A percentile compares a stretch with the other conserved stretches of the same genome.
Conservation (phyloP, 179 eudicot genomes). For the Silene coronaria region DNA sequence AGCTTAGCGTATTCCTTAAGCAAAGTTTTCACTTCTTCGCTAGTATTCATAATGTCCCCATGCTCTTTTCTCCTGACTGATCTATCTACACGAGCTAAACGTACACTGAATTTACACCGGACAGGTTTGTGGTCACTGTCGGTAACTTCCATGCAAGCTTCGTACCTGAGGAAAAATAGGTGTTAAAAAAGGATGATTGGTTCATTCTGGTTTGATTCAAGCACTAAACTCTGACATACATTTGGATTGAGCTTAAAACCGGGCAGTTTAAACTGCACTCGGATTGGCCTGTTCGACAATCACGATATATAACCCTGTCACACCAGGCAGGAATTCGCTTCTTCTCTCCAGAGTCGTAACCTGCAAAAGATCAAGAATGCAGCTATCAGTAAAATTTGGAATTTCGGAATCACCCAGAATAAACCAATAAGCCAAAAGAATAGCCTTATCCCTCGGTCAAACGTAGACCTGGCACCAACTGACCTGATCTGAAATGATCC, state of each 20-base stretch:
- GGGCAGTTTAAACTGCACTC: conserved; percentile 88
- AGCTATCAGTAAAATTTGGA: neutral
- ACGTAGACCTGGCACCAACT: too few relatives aligned
- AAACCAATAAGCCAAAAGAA: too few relatives aligned
- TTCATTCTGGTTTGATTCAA: neutral
- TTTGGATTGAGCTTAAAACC: conserved; percentile 51
- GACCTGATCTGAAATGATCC: too few relatives aligned
- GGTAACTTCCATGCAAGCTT: conserved; percentile 93
- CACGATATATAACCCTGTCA: conserved; percentile 87
- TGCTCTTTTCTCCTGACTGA: conserved; percentile 80
- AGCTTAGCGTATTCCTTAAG: conserved; percentile 47
- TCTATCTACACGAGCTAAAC: conserved; percentile 78
- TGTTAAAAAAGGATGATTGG: conserved; percentile 2
- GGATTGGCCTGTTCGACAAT: conserved; percentile 53
- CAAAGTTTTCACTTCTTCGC: conserved; percentile 40
- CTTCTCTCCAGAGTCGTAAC: conserved; percentile 99
- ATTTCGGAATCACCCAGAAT: neutral
- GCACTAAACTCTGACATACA: conserved; percentile 37
- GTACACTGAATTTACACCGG: conserved; percentile 74
- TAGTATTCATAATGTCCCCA: conserved; percentile 55
- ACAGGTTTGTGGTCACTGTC: conserved; percentile 99
- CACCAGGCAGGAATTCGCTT: conserved; percentile 99
- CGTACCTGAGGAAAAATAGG: conserved; percentile 48
- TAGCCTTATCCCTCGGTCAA: too few relatives aligned
- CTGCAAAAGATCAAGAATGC: conserved; percentile 31